Conservation (phyloP, 208 protist species). For the Histomonas meleagridis region DNA sequence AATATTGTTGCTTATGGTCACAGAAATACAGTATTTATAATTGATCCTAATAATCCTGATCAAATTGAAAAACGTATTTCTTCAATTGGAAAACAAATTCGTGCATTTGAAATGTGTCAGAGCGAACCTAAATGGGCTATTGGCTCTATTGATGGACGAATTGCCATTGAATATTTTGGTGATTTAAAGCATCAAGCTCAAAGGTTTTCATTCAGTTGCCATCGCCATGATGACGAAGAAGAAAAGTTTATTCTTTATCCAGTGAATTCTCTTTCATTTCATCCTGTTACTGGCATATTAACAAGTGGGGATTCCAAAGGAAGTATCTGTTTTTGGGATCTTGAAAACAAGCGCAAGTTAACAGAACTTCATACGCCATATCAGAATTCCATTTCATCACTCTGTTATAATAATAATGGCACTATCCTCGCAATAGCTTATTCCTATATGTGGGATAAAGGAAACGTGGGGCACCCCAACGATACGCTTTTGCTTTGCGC, state of each 20-base stretch:
- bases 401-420: background rate
- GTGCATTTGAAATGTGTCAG: background rate
- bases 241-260: conserved; percentile 23
- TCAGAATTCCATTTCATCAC: background rate
- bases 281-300: background rate
- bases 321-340: background rate
- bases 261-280: background rate
- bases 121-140: background rate
- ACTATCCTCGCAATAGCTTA: background rate
- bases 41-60: background rate
- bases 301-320: background rate
- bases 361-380: background rate
- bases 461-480: background rate
- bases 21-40: background rate
- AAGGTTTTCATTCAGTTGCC: background rate
- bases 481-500: background rate
- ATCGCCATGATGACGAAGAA: background rate
- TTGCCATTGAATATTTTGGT: conserved; percentile 19
- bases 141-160: background rate
- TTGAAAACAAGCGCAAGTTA: background rate
- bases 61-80: background rate
- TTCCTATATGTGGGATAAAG: conserved; percentile 5
- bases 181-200: background rate
- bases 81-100: background rate
- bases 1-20: background rate